Percentiles rank a stretch among this genome's conserved stretches.
Evolutionary conservation across 306 rosid species (phyloP).

Genomic region (Trifolium repens): DNA sequence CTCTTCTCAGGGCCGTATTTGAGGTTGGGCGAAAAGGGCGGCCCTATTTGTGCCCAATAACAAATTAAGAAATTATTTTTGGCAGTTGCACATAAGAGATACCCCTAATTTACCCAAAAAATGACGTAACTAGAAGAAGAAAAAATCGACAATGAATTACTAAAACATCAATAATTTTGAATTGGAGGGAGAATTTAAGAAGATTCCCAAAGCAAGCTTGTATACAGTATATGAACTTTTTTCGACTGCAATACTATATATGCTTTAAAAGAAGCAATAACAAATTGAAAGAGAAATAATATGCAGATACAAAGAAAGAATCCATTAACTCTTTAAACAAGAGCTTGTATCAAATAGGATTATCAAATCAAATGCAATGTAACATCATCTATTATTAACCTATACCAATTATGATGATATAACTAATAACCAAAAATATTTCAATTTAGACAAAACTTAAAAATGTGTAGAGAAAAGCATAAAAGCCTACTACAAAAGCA

Average conservation of each 20-base stretch:
- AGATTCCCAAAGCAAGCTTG: not conserved
- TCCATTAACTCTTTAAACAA: slow-evolving; percentile 24
- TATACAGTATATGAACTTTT: not conserved
- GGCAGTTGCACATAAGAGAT: too few species aligned
- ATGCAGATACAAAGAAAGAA: slow-evolving; percentile 10
- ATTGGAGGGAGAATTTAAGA: not conserved
- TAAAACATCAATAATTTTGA: not conserved
- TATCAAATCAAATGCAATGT: slow-evolving; percentile 12
- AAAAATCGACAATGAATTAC: too few species aligned
- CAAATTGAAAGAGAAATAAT: not conserved
- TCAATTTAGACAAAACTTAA: slow-evolving; percentile 31
- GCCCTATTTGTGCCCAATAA: too few species aligned
- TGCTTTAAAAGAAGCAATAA: slow-evolving; percentile 14
- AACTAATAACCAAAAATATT: slow-evolving; percentile 13
- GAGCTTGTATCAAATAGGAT: slow-evolving; percentile 5
- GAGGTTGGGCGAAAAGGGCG: too few species aligned
- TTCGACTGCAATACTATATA: slow-evolving; percentile 1
- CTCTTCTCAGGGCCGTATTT: too few species aligned
- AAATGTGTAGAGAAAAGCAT: slow-evolving; percentile 3
- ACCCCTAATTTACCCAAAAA: too few species aligned
- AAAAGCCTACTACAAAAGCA: slow-evolving; percentile 38
- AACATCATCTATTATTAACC: slow-evolving; percentile 30
- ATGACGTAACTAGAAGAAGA: too few species aligned
- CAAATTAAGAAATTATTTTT: too few species aligned
- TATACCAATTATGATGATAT: slow-evolving; percentile 19